These are phyloP conservation scores for Gypsophila paniculata DNA, from an alignment of 179 eudicot genomes.

Conservation along the genomic window DNA sequence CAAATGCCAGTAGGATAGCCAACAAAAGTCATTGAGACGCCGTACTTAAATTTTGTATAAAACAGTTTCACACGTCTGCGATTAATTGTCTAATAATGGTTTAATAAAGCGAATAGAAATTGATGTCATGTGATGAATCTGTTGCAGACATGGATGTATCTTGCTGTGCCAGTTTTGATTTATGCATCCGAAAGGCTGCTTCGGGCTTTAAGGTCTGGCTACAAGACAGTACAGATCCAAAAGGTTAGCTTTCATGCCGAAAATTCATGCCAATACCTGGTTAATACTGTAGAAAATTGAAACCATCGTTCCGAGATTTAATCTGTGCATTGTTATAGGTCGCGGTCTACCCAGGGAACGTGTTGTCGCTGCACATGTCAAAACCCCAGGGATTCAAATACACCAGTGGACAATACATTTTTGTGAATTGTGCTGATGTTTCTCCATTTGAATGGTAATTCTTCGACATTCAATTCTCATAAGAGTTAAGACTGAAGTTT, in stretches of 20 bases:
- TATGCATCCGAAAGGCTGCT: constrained; percentile 43
- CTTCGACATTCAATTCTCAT: not conserved
- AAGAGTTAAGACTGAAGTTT: not conserved
- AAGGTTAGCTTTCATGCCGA: constrained; percentile 32
- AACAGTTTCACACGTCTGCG: not conserved
- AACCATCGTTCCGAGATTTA: not conserved
- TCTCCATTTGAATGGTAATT: constrained; percentile 54
- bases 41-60: not conserved
- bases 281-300: not conserved
- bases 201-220: constrained; percentile 45
- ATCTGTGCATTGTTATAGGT: constrained; percentile 27
- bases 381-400: constrained; percentile 52
- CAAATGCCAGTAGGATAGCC: no score
- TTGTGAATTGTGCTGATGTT: constrained; percentile 54
- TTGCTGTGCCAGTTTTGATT: constrained; percentile 39
- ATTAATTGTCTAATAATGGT: not conserved
- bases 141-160: constrained; percentile 59
- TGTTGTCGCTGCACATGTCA: constrained; percentile 41
- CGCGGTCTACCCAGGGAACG: constrained; percentile 56
- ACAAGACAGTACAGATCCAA: constrained; percentile 43
- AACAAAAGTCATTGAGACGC: no score
- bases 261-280: not conserved
- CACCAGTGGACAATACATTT: constrained; percentile 57
- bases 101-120: no score
- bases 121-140: constrained; percentile 1